phyloP scores from a whole-genome alignment of 2,329 filamentous ascomycete genomes.

The Alternaria ethzedia region DNA sequence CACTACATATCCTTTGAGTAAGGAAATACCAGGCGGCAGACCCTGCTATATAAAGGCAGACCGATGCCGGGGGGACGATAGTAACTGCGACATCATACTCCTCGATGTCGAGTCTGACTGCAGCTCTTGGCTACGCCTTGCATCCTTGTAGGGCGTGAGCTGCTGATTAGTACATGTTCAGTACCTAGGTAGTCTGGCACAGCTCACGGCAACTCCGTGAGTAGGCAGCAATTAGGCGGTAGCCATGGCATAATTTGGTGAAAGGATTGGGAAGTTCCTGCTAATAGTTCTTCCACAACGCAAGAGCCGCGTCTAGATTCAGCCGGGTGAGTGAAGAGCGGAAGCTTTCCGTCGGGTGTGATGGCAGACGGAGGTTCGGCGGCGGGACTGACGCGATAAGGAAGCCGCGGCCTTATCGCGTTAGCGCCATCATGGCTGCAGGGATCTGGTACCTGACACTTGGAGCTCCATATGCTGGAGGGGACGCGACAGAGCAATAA shows the following conservation, averaged over 20 bases:
- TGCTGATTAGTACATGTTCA: background rate
- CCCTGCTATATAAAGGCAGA: background rate
- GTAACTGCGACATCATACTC: background rate
- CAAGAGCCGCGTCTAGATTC: background rate
- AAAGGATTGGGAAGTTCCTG: background rate
- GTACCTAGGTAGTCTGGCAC: background rate
- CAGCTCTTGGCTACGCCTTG: background rate
- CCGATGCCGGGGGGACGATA: background rate
- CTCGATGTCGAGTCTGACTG: background rate
- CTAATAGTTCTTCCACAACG: background rate
- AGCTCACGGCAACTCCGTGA: background rate
- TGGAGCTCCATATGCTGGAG: background rate
- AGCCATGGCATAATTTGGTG: background rate
- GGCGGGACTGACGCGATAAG: constrained; percentile 3
- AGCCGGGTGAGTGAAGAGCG: background rate
- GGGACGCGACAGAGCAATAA: background rate
- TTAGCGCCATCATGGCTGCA: constrained; percentile 2
- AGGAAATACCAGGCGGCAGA: background rate
- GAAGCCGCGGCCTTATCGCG: constrained; percentile 5
- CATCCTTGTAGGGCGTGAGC: background rate
- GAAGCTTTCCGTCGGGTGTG: constrained; percentile 3
- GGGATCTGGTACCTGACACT: constrained; percentile 10
- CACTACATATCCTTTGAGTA: background rate
- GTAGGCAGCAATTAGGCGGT: background rate
- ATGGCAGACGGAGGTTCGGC: constrained; percentile 2